Evolutionary conservation across 208 protist species (phyloP).

Genomic region (Trypanosoma brucei): DNA sequence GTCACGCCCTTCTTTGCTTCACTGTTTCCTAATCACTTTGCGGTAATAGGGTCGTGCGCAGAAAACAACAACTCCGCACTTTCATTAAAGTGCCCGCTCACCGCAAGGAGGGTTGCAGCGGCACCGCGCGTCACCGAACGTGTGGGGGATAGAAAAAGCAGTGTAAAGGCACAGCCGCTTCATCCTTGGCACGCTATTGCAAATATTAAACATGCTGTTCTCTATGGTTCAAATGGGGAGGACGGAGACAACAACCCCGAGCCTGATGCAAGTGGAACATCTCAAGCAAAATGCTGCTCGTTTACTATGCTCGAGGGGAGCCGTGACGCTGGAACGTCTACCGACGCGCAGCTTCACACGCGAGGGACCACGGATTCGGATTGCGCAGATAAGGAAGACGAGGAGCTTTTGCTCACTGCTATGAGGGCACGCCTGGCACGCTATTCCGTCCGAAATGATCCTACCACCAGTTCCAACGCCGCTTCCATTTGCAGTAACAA

Average conservation of each 20-base stretch:
- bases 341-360: no score
- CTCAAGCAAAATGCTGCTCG: background rate
- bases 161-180: background rate
- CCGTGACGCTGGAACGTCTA: no score
- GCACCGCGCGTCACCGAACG: no score
- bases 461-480: no score
- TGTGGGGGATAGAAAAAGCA: no score
- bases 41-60: background rate
- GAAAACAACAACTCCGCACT: background rate
- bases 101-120: background rate
- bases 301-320: background rate
- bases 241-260: background rate
- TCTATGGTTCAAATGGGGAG: slow-evolving; percentile 4
- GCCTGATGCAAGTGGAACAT: background rate
- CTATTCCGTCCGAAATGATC: no score
- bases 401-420: no score
- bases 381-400: no score
- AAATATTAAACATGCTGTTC: slow-evolving; percentile 17
- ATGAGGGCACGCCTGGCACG: no score
- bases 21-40: slow-evolving; percentile 15
- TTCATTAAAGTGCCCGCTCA: background rate
- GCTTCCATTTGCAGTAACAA: background rate
- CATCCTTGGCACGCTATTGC: slow-evolving; percentile 22
- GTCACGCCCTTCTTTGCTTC: slow-evolving; percentile 23
- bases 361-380: no score